Evolutionary conservation across 176 grass and related monocot genomes (phyloP), one percentile per base, ranked within the genome.

Genomic region (Panicum miliaceum): DNA sequence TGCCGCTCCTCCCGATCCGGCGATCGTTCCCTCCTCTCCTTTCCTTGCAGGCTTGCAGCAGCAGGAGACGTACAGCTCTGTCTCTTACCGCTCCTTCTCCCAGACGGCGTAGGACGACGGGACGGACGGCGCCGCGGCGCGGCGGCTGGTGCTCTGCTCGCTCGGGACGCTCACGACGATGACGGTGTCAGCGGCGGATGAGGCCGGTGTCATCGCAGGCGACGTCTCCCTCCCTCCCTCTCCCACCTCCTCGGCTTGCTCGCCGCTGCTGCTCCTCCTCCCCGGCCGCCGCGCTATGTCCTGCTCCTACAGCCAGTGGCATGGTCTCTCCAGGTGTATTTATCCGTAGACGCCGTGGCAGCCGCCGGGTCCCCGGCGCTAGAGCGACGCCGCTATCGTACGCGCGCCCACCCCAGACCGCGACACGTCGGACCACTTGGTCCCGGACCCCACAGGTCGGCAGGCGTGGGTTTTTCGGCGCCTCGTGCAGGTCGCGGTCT

Each of bases 81-180:
- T 74, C 5, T 18, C 57, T 60, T 89, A 96, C 94, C 94, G 88
- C 86, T 96, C 94, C 84, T 93, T 93, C 83, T 89, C 91, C 88
- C 88, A 96, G 47, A 93, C 91, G 72, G 78, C 86, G 86, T 92
- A 93, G 67, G 91, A 87, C 12, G 84, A 76, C 20, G 84, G 82
- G 34, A 64, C 38, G 60, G 84, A 83, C 69, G 71, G 83, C 82
- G 86, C 77, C 73, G 76, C 72, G 47, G 79, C 84, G 48, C 61
- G 77, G 68, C 41, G 71, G 69, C 25, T 47, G 85, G 32, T 63
- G 85, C 32, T 70, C 74, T 81, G 58, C 73, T 86, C 87, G 77
- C 63, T 90, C 52, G 8, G 34, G 47, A 15, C 45, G 1, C 36
- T 67, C 12, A 13, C 60, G 23, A 59, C 15, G n/a, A 37, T 9